Evolutionary conservation across 2,329 filamentous ascomycete species (phyloP).

Genomic region (Talaromyces islandicus): DNA sequence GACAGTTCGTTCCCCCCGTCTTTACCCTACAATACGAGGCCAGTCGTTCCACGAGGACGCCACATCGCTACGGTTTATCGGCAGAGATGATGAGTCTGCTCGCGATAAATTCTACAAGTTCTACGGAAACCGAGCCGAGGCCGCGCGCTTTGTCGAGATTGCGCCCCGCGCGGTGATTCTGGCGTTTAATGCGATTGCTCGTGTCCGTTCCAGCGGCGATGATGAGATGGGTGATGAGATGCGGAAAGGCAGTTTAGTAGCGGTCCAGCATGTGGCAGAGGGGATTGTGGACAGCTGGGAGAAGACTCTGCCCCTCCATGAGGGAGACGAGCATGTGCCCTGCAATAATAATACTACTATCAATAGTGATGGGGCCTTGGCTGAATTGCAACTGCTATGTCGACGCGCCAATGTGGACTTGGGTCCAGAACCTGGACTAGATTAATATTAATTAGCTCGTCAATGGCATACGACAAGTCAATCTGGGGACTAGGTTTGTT

Average conservation of each 20-base stretch:
- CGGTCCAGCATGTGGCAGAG: constrained; percentile 2
- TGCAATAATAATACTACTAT: no score
- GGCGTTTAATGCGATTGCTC: constrained; percentile 4
- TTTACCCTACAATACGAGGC: not conserved
- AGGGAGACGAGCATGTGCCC: not conserved
- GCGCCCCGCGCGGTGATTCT: constrained; percentile 1
- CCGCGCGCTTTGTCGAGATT: constrained; percentile 3
- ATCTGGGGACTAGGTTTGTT: not conserved
- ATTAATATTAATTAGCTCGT: not conserved
- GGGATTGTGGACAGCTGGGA: constrained; percentile 7
- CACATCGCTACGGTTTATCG: constrained; percentile 1
- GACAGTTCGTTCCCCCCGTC: no score
- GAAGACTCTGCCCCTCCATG: not conserved
- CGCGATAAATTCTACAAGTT: constrained; percentile 3
- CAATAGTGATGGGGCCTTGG: not conserved
- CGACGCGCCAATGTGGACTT: not conserved
- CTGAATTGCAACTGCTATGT: constrained; percentile 2
- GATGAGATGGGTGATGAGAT: not conserved
- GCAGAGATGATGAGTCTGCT: not conserved
- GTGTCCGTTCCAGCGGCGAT: no score
- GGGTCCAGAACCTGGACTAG: not conserved
- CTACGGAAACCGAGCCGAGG: constrained; percentile 5
- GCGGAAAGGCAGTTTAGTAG: constrained; percentile 6
- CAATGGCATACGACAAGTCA: not conserved
- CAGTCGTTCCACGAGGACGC: constrained; percentile 5